Evolutionary conservation across 2,329 filamentous ascomycete genomes (phyloP).

Genomic region (Sordariomycetes sp.): DNA sequence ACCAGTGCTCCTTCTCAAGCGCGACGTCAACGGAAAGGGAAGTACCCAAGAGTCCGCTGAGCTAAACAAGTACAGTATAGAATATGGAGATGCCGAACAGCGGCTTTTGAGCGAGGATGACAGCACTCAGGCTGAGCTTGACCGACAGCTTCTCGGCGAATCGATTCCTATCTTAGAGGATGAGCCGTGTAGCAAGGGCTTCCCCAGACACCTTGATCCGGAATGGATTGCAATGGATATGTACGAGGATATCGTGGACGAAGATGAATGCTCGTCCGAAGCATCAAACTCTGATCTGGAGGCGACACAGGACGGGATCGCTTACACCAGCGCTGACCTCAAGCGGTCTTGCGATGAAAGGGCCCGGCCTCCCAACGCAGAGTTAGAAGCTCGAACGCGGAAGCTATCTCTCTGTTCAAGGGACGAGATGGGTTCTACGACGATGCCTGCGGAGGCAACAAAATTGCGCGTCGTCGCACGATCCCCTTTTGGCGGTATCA

Average conservation of each 20-base stretch:
- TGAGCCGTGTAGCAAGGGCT: no score
- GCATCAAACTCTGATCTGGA: not conserved
- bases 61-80: no score
- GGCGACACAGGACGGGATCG: not conserved
- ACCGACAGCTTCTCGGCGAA: constrained; percentile 31
- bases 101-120: constrained; percentile 4
- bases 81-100: not conserved
- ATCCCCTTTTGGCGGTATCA: constrained; percentile 42
- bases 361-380: not conserved
- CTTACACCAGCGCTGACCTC: no score
- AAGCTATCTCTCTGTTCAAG: not conserved
- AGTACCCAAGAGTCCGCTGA: not conserved
- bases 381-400: not conserved
- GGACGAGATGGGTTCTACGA: not conserved
- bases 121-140: constrained; percentile 32
- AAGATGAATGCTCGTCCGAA: constrained; percentile 25
- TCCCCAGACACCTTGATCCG: constrained; percentile 70
- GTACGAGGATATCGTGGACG: constrained; percentile 42
- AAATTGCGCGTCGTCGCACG: constrained; percentile 17
- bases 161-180: not conserved
- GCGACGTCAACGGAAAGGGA: constrained; percentile 8
- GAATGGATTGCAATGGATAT: constrained; percentile 93
- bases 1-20: constrained; percentile 23
- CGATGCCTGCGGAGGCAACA: not conserved
- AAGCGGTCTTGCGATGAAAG: no score